These are phyloP conservation scores for Ustilago sp. DNA, from an alignment of 1,284 basidiomycete genomes.

Conservation along the genomic window DNA sequence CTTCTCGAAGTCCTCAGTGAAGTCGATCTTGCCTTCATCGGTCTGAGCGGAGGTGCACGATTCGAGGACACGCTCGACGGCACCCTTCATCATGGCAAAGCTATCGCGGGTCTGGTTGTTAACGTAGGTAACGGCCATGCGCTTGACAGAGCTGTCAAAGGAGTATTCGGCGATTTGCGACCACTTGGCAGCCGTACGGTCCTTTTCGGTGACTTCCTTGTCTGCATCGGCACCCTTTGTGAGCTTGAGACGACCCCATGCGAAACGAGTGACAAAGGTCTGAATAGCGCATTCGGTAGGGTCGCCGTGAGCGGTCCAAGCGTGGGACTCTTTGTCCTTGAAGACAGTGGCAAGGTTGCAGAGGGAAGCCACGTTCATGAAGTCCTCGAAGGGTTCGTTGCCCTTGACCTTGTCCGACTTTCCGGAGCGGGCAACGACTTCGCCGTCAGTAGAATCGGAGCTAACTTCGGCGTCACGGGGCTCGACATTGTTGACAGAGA, in stretches of 20 bases:
- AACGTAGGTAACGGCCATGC: constrained; percentile 71
- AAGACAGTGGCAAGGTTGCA: constrained; percentile 69
- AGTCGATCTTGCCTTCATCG: constrained; percentile 66
- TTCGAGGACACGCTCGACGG: constrained; percentile 66
- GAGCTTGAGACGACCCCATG: constrained; percentile 56
- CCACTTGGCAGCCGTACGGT: constrained; percentile 50
- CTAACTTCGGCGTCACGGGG: constrained; percentile 36
- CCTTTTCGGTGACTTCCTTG: constrained; percentile 50
- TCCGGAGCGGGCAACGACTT: constrained; percentile 63
- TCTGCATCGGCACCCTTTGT: constrained; percentile 53
- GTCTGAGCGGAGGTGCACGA: constrained; percentile 56
- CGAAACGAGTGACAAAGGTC: constrained; percentile 74
- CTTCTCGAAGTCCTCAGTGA: constrained; percentile 52
- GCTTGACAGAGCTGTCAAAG: constrained; percentile 67
- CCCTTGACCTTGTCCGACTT: constrained; percentile 55
- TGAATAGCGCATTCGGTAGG: constrained; percentile 77
- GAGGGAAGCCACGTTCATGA: constrained; percentile 66
- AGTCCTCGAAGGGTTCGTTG: constrained; percentile 52
- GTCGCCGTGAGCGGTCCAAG: constrained; percentile 78
- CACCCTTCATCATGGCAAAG: constrained; percentile 68
- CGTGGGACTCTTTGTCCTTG: constrained; percentile 64
- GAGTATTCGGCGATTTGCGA: constrained; percentile 72
- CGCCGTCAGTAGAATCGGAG: constrained; percentile 62
- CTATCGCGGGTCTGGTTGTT: constrained; percentile 55
- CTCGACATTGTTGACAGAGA: constrained; percentile 66